Evolutionary conservation across 805 yeast species (phyloP), one percentile per base, ranked within the genome.

Genomic region (Barnettozyma sucrosica): DNA sequence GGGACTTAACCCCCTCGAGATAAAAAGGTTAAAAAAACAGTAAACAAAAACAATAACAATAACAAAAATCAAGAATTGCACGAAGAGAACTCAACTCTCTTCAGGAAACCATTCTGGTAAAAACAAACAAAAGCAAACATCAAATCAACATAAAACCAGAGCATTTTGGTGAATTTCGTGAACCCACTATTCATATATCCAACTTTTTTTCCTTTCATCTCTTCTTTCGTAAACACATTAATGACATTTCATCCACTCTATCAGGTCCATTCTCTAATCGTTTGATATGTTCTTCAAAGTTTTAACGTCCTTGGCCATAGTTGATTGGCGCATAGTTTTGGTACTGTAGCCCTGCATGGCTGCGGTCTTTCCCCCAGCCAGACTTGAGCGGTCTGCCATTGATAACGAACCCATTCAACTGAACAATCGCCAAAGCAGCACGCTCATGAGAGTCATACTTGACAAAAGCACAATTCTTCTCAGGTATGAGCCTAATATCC

Each of bases 341-440:
- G 24, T 50, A 52, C 23, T 30, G 50, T 4, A 47, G 26, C 26
- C 41, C 41, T 3, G 32, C 38, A n/a, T 48, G 47, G 20, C 37
- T 24, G 36, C 69, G 69, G 51, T 73, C 85, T 64, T 81, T 85
- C 45, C 96, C 96, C 96, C 96, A 89, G 30, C 95, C 90, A 56
- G 89, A 80, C 62, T 82, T 83, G 62, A 88, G 66, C 20, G 85
- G 82, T 61, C 95, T 75, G 20, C 95, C 95, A 60, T 84, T 82
- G 55, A 88, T 67, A 44, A 74, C 74, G 56, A 81, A 76, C 1
- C 95, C 93, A 18, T 76, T 70, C 53, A 89, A 70, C 59, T 85
- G 92, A 28, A 83, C 84, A 59, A 89, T 88, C 42, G 95, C 95
- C 59, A 86, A 70, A 2, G 96, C 95, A 5, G 96, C 96, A 51